Conservation (phyloP, 345 rosid genomes). For the Lepidium africanum region DNA sequence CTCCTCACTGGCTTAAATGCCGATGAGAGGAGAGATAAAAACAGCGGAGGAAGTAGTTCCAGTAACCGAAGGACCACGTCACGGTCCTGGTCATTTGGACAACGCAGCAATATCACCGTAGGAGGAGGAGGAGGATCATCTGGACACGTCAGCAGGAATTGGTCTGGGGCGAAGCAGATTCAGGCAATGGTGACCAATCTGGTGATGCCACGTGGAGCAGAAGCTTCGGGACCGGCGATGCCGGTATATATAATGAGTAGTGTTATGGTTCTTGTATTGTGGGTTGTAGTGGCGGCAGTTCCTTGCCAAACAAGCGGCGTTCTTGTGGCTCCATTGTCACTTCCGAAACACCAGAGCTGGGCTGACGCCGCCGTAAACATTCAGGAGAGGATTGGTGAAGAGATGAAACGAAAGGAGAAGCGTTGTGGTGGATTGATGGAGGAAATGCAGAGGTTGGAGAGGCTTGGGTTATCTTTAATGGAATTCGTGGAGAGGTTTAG, state of each 20-base stretch:
- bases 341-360: conserved; percentile 77
- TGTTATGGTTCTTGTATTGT: conserved; percentile 57
- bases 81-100: conserved; percentile 83
- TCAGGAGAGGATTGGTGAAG: conserved; percentile 80
- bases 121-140: conserved; percentile 37
- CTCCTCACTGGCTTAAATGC: conserved; percentile 33
- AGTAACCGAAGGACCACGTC: conserved; percentile 38
- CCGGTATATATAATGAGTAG: conserved; percentile 61
- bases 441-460: conserved; percentile 83
- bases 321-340: conserved; percentile 44
- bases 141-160: conserved; percentile 59
- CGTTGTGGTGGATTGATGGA: conserved; percentile 61
- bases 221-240: conserved; percentile 41
- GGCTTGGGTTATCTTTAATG: conserved; percentile 40
- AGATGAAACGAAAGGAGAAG: conserved; percentile 92
- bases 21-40: conserved; percentile 55
- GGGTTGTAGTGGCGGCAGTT: conserved; percentile 69
- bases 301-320: conserved; percentile 89
- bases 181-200: conserved; percentile 66
- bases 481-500: conserved; percentile 62
- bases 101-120: conserved; percentile 21
- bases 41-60: conserved; percentile 14
- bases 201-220: conserved; percentile 62
- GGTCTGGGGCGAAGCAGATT: conserved; percentile 92
- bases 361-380: conserved; percentile 53